These are phyloP conservation scores for Fusarium proliferatum DNA, from an alignment of 2,329 filamentous ascomycete species.

Conservation along the genomic window DNA sequence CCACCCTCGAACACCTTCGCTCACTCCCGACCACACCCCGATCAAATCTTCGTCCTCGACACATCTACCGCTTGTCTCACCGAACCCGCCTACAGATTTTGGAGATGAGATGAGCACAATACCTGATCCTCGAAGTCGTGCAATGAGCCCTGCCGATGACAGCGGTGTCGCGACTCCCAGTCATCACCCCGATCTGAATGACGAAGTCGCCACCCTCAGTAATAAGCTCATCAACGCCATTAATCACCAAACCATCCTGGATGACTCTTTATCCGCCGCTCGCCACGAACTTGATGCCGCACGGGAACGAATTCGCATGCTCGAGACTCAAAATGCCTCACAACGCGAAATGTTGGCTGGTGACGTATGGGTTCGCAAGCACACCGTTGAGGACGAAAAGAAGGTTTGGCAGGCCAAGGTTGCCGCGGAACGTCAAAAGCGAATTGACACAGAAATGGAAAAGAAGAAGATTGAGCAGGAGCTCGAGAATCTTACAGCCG, in stretches of 20 bases:
- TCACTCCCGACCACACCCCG: slow-evolving; percentile 51
- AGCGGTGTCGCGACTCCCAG: slow-evolving; percentile 47
- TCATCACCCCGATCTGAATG: slow-evolving; percentile 67
- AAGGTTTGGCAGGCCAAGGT: slow-evolving; percentile 67
- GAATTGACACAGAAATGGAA: slow-evolving; percentile 76
- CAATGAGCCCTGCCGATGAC: slow-evolving; percentile 58
- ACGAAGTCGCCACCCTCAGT: slow-evolving; percentile 89
- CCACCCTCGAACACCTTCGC: slow-evolving; percentile 52
- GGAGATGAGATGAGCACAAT: slow-evolving; percentile 75
- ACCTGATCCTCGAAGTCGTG: slow-evolving; percentile 70
- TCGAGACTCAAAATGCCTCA: slow-evolving; percentile 74
- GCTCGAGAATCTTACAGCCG: slow-evolving; percentile 87
- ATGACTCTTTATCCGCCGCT: slow-evolving; percentile 85
- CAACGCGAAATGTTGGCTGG: slow-evolving; percentile 78
- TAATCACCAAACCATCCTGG: slow-evolving; percentile 92
- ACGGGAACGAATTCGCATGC: slow-evolving; percentile 71
- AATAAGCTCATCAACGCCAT: slow-evolving; percentile 98
- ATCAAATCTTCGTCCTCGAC: slow-evolving; percentile 54
- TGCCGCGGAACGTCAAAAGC: slow-evolving; percentile 72
- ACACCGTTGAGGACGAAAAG: slow-evolving; percentile 79
- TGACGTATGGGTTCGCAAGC: slow-evolving; percentile 80
- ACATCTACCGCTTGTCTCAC: slow-evolving; percentile 51
- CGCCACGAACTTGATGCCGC: slow-evolving; percentile 85
- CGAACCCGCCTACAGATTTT: slow-evolving; percentile 57
- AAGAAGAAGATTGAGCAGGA: slow-evolving; percentile 94